These are phyloP conservation scores for Wallacemonas sp. DNA, from an alignment of 208 protist genomes.

Conservation along the genomic window DNA sequence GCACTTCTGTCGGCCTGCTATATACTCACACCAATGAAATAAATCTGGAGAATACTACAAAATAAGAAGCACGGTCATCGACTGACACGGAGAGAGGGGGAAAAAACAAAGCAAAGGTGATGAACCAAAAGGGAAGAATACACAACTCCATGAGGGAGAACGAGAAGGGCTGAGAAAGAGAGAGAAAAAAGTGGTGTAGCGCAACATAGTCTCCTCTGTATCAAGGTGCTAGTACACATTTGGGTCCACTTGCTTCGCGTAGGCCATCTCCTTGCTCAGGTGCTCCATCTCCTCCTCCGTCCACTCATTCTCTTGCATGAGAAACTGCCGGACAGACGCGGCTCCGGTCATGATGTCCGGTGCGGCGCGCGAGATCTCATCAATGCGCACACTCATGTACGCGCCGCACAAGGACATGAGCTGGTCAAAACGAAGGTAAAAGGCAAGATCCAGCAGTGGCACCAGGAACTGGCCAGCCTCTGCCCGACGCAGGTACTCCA, in stretches of 20 bases:
- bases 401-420: conserved; percentile 55
- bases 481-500: conserved; percentile 40
- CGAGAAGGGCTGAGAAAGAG: too few species aligned
- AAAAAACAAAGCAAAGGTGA: neutral
- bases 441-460: conserved; percentile 49
- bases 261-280: conserved; percentile 70
- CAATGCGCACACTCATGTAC: conserved; percentile 58
- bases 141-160: too few species aligned
- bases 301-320: conserved; percentile 79
- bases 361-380: conserved; percentile 53
- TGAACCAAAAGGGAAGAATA: too few species aligned
- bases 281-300: conserved; percentile 67
- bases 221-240: conserved; percentile 50
- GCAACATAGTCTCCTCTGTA: too few species aligned
- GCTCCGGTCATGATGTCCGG: conserved; percentile 77
- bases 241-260: conserved; percentile 61
- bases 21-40: too few species aligned
- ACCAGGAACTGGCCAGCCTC: conserved; percentile 44
- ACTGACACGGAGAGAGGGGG: neutral
- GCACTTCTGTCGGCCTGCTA: too few species aligned
- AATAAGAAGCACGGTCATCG: neutral
- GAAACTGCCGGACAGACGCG: conserved; percentile 48
- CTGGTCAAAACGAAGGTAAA: conserved; percentile 44
- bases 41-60: neutral
- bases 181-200: too few species aligned